Evolutionary conservation across 352 stramenopile genomes (phyloP).

Genomic region (Phytophthora fragariae): DNA sequence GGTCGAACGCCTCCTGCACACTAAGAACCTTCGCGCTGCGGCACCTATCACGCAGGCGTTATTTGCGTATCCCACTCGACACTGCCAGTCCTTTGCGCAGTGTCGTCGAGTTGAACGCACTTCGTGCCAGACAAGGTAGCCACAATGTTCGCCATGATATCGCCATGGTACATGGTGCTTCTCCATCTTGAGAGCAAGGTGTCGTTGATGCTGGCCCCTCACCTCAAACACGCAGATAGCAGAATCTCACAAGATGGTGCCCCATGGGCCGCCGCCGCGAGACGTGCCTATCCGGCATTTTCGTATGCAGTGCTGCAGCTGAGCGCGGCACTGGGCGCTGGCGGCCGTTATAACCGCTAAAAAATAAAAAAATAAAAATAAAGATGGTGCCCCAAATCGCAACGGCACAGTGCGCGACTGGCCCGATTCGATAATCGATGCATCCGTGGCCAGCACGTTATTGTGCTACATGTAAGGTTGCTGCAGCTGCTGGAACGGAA

Average conservation of each 20-base stretch:
- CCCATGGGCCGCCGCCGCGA: not conserved
- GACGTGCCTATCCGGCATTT: too few relatives aligned
- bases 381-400: conserved; percentile 14
- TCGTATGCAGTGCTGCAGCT: too few relatives aligned
- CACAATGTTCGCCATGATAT: not conserved
- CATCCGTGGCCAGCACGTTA: conserved; percentile 13
- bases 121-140: not conserved
- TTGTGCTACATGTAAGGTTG: not conserved
- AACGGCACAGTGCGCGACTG: conserved; percentile 18
- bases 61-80: not conserved
- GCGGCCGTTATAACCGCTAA: too few relatives aligned
- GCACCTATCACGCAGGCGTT: not conserved
- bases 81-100: not conserved
- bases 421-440: conserved; percentile 27
- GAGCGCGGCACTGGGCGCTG: too few relatives aligned
- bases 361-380: too few relatives aligned
- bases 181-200: not conserved
- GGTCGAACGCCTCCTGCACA: conserved; percentile 11
- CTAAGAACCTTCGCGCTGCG: conserved; percentile 2
- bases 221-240: not conserved
- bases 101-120: not conserved
- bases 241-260: conserved; percentile 1
- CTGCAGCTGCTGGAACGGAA: conserved; percentile 27
- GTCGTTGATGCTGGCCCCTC: not conserved
- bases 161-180: not conserved